Evolutionary conservation across 2,329 filamentous ascomycete species (phyloP), one percentile per base, ranked within the genome.

Genomic region (Cephalotrichum gorgonifer): DNA sequence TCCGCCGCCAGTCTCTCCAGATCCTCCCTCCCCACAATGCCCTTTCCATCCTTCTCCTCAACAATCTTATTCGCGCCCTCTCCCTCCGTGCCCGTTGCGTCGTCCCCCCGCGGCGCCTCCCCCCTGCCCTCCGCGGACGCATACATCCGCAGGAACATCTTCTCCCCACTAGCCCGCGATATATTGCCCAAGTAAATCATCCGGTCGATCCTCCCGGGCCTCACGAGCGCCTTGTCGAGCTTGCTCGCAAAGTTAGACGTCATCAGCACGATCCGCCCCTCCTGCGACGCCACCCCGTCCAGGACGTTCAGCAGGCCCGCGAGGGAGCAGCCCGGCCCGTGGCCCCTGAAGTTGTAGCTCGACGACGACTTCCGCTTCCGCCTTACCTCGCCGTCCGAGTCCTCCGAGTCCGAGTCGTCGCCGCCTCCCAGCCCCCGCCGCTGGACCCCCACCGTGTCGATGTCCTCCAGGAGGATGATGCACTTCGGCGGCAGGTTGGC

Each of bases 271-370:
- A 91, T 78, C 43, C 85, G 78, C 25, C 86, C 86, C 65, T 91
- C 86, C 56, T 87, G 85, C 3, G 81, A 85, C 1, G 84, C 85
- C 1, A 89, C 86, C 49, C 88, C 86, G 58, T 94, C 87, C 52
- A 94, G 88, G 51, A 85, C 84, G 63, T 94, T 94, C 47, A 94
- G 74, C 1, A 94, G 73, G 1, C 86, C 86, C 0, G 85, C 87
- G 2, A 93, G 73, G 1, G 85, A 86, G 26, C 46, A 48, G 2
- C 35, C 35, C 8, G 28, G 28, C 26, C 30, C 33, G 30, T 11
- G 35, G 17, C 6, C 17, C 35, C n/a, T 7, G 35, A 4, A 20
- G 17, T 8, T 22, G 35, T 39, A 11, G 11, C 35, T 30, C 27
- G 27, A 23, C 27, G 44, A 12, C 7, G 49, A 51, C 23, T 54